phyloP scores from a whole-genome alignment of 2,329 filamentous ascomycete species.

The Exophiala alcalophila region DNA sequence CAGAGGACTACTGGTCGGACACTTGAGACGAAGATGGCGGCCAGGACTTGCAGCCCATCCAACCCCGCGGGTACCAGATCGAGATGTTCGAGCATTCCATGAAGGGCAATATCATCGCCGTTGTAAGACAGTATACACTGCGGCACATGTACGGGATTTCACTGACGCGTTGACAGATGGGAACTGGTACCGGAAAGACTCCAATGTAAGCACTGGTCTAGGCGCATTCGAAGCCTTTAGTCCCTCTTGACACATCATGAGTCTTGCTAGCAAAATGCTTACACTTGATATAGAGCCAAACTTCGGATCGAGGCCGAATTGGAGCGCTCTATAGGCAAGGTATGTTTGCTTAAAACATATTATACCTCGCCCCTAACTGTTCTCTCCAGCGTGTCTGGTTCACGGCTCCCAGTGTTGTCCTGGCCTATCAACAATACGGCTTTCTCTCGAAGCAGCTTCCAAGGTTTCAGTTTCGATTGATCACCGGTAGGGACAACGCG shows the following conservation, averaged over 20 bases:
- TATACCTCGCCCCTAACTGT: background rate
- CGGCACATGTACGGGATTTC: conserved; percentile 5
- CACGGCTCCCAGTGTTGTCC: conserved; percentile 64
- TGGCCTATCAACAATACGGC: conserved; percentile 64
- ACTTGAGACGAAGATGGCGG: conserved; percentile 12
- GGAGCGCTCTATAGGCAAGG: conserved; percentile 55
- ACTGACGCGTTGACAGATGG: conserved; percentile 58
- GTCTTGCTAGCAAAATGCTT: background rate
- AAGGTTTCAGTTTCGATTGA: conserved; percentile 54
- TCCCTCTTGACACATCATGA: background rate
- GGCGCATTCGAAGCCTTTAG: background rate
- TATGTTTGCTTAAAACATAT: conserved; percentile 34
- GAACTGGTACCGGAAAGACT: conserved; percentile 76
- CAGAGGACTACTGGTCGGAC: conserved; percentile 21
- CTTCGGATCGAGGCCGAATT: conserved; percentile 66
- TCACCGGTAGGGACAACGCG: conserved; percentile 67
- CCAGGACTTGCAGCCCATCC: background rate
- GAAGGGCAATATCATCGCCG: conserved; percentile 67
- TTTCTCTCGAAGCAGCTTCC: conserved; percentile 61
- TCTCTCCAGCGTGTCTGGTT: conserved; percentile 62
- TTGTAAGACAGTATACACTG: conserved; percentile 46
- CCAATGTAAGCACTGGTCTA: conserved; percentile 60
- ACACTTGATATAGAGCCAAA: conserved; percentile 53
- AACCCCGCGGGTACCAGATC: conserved; percentile 62
- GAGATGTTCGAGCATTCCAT: conserved; percentile 74